A percentile compares a stretch with the other conserved stretches of the same genome.
phyloP scores from a whole-genome alignment of 352 stramenopile species.

The Pythium aristosporum region DNA sequence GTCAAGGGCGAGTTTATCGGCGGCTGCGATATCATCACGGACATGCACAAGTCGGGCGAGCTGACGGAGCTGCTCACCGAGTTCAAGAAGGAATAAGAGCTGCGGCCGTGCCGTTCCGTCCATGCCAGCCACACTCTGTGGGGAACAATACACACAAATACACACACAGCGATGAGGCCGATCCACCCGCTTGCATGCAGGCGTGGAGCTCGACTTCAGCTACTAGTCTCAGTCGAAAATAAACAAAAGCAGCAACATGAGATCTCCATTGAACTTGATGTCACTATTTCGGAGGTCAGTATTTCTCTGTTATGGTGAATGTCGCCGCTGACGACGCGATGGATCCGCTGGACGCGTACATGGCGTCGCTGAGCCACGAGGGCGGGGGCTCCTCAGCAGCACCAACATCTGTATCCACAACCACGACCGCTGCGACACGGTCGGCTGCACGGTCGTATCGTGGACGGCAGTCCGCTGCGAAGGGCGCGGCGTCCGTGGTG shows the following conservation, averaged over 20 bases:
- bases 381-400: conserved; percentile 12
- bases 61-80: conserved; percentile 87
- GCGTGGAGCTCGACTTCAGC: too few relatives aligned
- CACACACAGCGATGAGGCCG: neutral
- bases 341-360: conserved; percentile 81
- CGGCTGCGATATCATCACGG: conserved; percentile 98
- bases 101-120: neutral
- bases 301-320: neutral
- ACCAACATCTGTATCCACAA: neutral
- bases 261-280: neutral
- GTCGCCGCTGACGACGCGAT: conserved; percentile 23
- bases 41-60: conserved; percentile 93
- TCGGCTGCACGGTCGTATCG: conserved; percentile 7
- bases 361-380: conserved; percentile 52
- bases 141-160: neutral
- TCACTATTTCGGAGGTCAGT: conserved; percentile 15
- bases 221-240: neutral
- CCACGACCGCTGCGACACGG: neutral
- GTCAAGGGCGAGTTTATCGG: conserved; percentile 99
- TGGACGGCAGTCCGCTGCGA: neutral
- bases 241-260: neutral
- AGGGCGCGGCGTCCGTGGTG: conserved; percentile 8
- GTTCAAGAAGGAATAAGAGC: conserved; percentile 66
- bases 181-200: too few relatives aligned
- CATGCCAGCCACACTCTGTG: too few relatives aligned